Conservation (phyloP, 163 green algal genomes). For the Smithsoniella earleae region DNA sequence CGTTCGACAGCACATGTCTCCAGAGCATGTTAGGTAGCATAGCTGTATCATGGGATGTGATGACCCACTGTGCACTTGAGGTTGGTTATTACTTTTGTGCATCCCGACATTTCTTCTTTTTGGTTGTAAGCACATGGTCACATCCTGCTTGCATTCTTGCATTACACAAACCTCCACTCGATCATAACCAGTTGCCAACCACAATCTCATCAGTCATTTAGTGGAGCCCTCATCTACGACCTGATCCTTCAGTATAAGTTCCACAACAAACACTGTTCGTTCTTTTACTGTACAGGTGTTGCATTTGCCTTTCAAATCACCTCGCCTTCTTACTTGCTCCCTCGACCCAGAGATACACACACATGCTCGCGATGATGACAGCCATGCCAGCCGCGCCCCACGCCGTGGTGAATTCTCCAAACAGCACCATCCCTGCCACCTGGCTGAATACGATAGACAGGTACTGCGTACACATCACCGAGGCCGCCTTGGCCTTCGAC, state of each 20-base stretch:
- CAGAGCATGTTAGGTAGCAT: too few relatives aligned
- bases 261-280: background rate
- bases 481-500: conserved; percentile 15
- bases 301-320: background rate
- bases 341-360: background rate
- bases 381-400: background rate
- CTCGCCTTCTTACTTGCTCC: background rate
- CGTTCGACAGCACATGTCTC: too few relatives aligned
- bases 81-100: too few relatives aligned
- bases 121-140: too few relatives aligned
- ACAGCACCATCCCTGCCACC: background rate
- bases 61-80: too few relatives aligned
- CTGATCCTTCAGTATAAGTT: background rate
- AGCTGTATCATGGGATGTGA: too few relatives aligned
- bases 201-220: background rate
- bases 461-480: conserved; percentile 23
- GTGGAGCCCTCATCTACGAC: background rate
- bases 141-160: too few relatives aligned
- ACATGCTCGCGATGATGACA: background rate
- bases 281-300: background rate
- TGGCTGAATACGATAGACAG: background rate
- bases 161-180: background rate
- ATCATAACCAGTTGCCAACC: background rate
- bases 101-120: too few relatives aligned
- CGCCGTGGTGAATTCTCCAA: background rate